A percentile compares a stretch with the other conserved stretches of the same genome.
phyloP scores from a whole-genome alignment of 768 basidiomycete genomes.

The Leccinum pellstonianum region DNA sequence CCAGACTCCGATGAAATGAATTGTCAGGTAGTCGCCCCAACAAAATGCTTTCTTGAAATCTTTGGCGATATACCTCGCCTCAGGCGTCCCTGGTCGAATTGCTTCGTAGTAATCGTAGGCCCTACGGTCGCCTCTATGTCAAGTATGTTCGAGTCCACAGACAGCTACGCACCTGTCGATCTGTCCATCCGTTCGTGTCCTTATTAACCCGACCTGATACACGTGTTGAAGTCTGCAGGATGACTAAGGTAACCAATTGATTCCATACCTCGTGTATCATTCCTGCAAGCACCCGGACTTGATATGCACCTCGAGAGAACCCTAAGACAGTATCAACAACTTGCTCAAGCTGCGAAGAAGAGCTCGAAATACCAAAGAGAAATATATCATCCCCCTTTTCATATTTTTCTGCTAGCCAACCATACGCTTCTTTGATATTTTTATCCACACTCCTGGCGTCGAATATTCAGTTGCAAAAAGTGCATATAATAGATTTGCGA shows the following conservation, averaged over 20 bases:
- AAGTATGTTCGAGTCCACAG: background rate
- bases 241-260: background rate
- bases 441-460: background rate
- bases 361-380: background rate
- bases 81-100: background rate
- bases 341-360: background rate
- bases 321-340: background rate
- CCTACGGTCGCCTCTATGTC: background rate
- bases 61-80: background rate
- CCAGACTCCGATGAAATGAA: constrained; percentile 46
- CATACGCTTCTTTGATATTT: background rate
- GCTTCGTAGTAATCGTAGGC: background rate
- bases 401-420: background rate
- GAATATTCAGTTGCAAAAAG: background rate
- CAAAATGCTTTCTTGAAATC: constrained; percentile 1
- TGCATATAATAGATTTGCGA: background rate
- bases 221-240: background rate
- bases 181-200: background rate
- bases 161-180: background rate
- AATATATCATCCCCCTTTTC: background rate
- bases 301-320: constrained; percentile 1
- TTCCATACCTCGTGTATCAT: background rate
- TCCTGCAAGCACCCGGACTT: background rate
- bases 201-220: background rate
- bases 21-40: background rate